Evolutionary conservation across 257 asterid genomes (phyloP).

Genomic region (Solanum chmielewskii): DNA sequence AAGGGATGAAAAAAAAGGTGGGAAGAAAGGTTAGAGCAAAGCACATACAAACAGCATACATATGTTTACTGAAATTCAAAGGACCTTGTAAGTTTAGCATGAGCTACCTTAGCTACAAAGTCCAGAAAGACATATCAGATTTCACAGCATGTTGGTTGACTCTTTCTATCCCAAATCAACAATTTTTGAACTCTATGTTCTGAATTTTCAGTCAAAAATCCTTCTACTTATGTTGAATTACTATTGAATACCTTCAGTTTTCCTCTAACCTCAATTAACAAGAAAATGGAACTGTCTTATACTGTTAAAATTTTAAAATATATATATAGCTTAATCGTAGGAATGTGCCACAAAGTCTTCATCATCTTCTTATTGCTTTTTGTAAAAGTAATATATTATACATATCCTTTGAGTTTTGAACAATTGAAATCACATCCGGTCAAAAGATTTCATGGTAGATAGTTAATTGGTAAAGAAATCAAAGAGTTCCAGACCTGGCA

Average conservation of each 20-base stretch:
- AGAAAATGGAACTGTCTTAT: not conserved
- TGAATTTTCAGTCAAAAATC: not conserved
- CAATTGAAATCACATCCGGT: not conserved
- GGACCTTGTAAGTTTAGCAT: not conserved
- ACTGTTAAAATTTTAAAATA: not conserved
- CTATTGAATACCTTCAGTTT: not conserved
- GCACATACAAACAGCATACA: not conserved
- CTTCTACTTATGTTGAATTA: not conserved
- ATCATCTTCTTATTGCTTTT: not conserved
- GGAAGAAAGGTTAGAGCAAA: not conserved
- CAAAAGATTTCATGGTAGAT: not conserved
- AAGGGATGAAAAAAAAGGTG: not conserved
- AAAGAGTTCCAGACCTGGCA: conserved; percentile 54
- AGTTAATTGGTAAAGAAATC: not conserved
- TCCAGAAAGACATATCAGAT: not conserved
- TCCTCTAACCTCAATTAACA: not conserved
- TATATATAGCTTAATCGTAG: not conserved
- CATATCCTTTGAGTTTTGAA: not conserved
- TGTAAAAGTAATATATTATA: not conserved
- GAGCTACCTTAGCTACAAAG: not conserved
- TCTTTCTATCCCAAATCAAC: not conserved
- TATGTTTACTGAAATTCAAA: not conserved
- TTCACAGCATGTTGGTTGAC: not conserved
- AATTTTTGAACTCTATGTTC: not conserved
- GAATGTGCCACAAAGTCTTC: not conserved